Percentiles rank a stretch among this genome's conserved stretches.
Conservation (phyloP, 106 monocot species). For the Dendrobium huoshanense region DNA sequence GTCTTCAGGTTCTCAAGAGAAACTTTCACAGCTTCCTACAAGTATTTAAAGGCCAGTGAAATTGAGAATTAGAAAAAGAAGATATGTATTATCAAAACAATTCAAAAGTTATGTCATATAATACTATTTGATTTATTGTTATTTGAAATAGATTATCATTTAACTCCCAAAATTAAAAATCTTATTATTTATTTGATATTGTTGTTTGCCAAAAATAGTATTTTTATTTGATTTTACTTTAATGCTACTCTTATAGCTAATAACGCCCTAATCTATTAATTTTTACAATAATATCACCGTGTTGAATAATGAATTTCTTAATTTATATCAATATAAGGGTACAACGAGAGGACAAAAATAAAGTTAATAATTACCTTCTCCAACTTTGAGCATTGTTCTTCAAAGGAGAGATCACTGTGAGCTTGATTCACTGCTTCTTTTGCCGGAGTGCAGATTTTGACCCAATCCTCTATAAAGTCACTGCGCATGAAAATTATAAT, state of each 20-base stretch:
- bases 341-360: background rate
- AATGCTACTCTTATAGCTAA: too few species aligned
- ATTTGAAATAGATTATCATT: too few species aligned
- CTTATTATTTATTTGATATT: too few species aligned
- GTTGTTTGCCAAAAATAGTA: too few species aligned
- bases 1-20: conserved; percentile 47
- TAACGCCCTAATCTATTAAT: too few species aligned
- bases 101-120: too few species aligned
- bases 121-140: too few species aligned
- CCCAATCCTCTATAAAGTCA: conserved; percentile 80
- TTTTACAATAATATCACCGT: too few species aligned
- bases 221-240: too few species aligned
- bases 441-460: conserved; percentile 53
- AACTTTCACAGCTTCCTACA: conserved; percentile 58
- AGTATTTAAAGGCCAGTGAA: background rate
- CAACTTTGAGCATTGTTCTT: conserved; percentile 60
- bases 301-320: background rate
- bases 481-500: conserved; percentile 10
- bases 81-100: too few species aligned
- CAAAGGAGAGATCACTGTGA: conserved; percentile 27
- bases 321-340: background rate
- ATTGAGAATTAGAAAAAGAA: background rate
- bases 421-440: conserved; percentile 38
- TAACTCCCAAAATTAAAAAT: too few species aligned
- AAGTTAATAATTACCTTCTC: conserved; percentile 36